A percentile compares a stretch with the other conserved stretches of the same genome.
phyloP scores from a whole-genome alignment of 768 basidiomycete species.

The Ramaria sp. region DNA sequence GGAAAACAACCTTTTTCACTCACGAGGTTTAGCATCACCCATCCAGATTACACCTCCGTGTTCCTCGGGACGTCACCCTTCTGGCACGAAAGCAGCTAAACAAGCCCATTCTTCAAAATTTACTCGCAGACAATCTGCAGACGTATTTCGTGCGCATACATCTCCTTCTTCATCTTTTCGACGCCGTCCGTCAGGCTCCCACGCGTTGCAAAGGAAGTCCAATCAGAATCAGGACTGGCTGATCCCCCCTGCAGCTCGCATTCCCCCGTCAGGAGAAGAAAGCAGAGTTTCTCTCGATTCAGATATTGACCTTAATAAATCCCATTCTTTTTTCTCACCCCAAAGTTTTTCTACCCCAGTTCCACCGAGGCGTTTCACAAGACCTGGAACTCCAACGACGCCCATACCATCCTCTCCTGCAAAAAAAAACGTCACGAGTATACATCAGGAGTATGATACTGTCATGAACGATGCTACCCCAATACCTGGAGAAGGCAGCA shows the following conservation, averaged over 20 bases:
- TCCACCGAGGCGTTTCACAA: not conserved
- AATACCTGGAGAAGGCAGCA: not conserved
- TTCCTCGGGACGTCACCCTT: not conserved
- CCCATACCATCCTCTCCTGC: not conserved
- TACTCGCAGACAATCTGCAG: constrained; percentile 3
- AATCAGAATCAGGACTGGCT: constrained; percentile 3
- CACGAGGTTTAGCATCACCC: not conserved
- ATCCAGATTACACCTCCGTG: not conserved
- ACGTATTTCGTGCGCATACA: constrained; percentile 4
- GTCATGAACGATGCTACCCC: not conserved
- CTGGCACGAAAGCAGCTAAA: not conserved
- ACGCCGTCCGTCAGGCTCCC: constrained; percentile 7
- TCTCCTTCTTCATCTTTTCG: constrained; percentile 2
- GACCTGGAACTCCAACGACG: not conserved
- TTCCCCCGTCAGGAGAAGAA: not conserved
- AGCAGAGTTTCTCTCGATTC: not conserved
- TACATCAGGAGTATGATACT: not conserved
- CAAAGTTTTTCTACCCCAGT: constrained; percentile 1
- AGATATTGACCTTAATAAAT: not conserved
- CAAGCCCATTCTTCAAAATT: not conserved
- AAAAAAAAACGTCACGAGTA: not conserved
- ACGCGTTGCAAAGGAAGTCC: not conserved
- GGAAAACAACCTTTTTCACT: not conserved
- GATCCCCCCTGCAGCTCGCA: not conserved
- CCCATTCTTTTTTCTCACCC: constrained; percentile 1